A percentile compares a stretch with the other conserved stretches of the same genome.
Conservation (phyloP, 2,329 filamentous ascomycete species). For the Pseudonectria foliicola region DNA sequence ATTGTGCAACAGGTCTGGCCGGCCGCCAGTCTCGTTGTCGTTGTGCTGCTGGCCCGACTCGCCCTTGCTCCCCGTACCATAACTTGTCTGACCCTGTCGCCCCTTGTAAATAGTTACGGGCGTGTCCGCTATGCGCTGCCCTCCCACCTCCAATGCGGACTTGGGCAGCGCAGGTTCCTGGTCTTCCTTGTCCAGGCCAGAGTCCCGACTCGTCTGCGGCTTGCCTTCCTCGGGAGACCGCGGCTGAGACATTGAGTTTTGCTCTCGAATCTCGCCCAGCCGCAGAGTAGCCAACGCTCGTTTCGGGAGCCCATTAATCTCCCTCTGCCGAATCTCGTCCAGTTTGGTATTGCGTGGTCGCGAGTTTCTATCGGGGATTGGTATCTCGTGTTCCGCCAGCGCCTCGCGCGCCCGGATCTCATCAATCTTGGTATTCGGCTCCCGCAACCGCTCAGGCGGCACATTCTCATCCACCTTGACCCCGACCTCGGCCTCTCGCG, state of each 20-base stretch:
- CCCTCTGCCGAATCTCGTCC: constrained; percentile 40
- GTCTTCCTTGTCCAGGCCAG: constrained; percentile 6
- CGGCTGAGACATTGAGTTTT: constrained; percentile 39
- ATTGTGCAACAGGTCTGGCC: constrained; percentile 12
- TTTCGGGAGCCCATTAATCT: constrained; percentile 37
- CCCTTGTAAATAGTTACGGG: constrained; percentile 35
- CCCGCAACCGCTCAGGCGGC: constrained; percentile 11
- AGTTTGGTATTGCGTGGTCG: constrained; percentile 37
- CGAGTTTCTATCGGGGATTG: constrained; percentile 23
- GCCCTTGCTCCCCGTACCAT: constrained; percentile 2
- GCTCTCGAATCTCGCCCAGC: constrained; percentile 46
- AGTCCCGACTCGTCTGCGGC: constrained; percentile 20
- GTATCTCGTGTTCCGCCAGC: constrained; percentile 25
- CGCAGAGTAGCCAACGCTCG: constrained; percentile 41
- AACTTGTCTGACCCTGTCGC: constrained; percentile 8
- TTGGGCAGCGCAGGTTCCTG: constrained; percentile 14
- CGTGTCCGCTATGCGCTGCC: constrained; percentile 31
- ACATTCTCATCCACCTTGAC: constrained; percentile 17
- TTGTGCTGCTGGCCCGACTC: constrained; percentile 3
- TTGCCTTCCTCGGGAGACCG: constrained; percentile 34
- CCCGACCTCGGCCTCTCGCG: constrained; percentile 32
- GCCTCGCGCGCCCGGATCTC: constrained; percentile 30
- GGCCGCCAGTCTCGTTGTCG: constrained; percentile 8
- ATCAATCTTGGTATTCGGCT: constrained; percentile 27
- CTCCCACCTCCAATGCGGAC: constrained; percentile 21